Percentiles rank a stretch among this genome's conserved stretches.
phyloP scores from a whole-genome alignment of 345 rosid species.

The Populus ilicifolia region DNA sequence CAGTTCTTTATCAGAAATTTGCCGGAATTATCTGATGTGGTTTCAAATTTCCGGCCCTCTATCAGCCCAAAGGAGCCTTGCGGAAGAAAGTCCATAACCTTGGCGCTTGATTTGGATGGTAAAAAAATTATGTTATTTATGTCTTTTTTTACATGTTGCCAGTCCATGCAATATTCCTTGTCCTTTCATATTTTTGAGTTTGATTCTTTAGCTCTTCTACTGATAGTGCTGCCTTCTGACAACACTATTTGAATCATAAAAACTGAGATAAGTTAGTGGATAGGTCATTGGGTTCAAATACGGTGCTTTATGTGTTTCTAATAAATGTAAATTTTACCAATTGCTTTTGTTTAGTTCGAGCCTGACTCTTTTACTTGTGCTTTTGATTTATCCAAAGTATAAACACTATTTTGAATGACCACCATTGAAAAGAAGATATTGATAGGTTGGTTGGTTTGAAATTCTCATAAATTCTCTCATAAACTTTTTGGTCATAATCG shows the following conservation, averaged over 20 bases:
- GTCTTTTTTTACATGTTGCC: neutral
- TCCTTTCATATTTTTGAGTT: neutral
- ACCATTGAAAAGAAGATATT: neutral
- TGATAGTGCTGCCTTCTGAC: neutral
- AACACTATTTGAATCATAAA: neutral
- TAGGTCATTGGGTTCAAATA: neutral
- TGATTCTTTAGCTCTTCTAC: neutral
- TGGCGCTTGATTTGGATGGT: slow-evolving; percentile 97
- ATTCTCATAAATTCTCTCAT: neutral
- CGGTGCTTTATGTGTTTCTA: neutral
- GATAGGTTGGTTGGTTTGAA: neutral
- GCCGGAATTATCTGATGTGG: slow-evolving; percentile 79
- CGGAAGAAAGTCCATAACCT: slow-evolving; percentile 59
- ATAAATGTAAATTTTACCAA: no score
- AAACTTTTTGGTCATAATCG: neutral
- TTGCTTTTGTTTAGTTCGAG: neutral
- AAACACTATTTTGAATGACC: neutral
- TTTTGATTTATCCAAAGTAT: neutral
- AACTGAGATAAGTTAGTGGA: neutral
- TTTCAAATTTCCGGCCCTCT: slow-evolving; percentile 48
- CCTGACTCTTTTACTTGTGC: neutral
- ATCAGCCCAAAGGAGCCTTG: slow-evolving; percentile 38
- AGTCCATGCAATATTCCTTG: neutral
- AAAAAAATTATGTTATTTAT: slow-evolving; percentile 20
- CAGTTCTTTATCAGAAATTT: slow-evolving; percentile 62